Conservation (phyloP, 352 stramenopile species). For the Nothophytophthora sp. region DNA sequence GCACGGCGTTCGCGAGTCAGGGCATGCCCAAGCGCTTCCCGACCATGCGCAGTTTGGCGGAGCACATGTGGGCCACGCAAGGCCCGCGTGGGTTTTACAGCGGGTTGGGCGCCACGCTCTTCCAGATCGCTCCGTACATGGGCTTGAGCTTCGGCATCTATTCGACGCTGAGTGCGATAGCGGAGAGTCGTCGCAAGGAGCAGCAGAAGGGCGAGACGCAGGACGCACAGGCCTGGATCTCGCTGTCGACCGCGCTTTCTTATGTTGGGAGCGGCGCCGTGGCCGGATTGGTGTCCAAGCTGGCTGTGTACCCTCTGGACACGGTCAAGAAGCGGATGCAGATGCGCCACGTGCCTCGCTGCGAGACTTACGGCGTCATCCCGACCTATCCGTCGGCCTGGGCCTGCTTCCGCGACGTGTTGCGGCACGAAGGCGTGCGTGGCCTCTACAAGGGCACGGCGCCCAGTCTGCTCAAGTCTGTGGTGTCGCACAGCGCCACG, state of each 20-base stretch:
- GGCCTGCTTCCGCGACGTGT: conserved; percentile 59
- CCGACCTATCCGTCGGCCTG: conserved; percentile 65
- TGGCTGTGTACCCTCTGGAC: conserved; percentile 94
- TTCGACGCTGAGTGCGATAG: conserved; percentile 48
- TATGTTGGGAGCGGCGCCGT: conserved; percentile 82
- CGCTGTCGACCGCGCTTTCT: conserved; percentile 43
- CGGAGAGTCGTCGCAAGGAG: conserved; percentile 18
- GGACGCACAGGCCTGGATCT: conserved; percentile 9
- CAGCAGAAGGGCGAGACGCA: conserved; percentile 8
- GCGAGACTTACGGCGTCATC: conserved; percentile 62
- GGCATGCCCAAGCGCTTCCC: conserved; percentile 83
- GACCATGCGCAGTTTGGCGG: conserved; percentile 75
- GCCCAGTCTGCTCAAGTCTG: conserved; percentile 80
- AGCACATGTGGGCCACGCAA: conserved; percentile 67
- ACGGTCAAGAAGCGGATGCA: conserved; percentile 97
- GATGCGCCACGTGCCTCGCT: conserved; percentile 74
- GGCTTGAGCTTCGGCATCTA: conserved; percentile 96
- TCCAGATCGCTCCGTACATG: conserved; percentile 96
- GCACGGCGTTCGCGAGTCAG: conserved; percentile 93
- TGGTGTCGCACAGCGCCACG: conserved; percentile 73
- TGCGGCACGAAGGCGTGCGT: conserved; percentile 58
- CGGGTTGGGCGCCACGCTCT: conserved; percentile 80
- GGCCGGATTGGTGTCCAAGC: conserved; percentile 90
- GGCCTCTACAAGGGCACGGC: conserved; percentile 83
- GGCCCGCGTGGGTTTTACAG: conserved; percentile 91